These are phyloP conservation scores for Cichorium intybus DNA, from an alignment of 140 eudicot genomes.

Conservation along the genomic window DNA sequence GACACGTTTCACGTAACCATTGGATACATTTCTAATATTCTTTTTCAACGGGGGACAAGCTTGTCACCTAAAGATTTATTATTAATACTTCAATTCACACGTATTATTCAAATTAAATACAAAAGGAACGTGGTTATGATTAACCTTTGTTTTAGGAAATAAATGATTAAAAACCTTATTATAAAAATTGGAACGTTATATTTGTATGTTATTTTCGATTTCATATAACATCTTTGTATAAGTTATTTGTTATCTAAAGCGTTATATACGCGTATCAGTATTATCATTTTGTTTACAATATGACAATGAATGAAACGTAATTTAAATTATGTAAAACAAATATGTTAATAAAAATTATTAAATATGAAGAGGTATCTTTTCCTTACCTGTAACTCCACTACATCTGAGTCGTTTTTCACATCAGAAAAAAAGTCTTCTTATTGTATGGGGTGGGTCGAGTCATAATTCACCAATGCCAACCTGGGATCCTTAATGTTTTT, in stretches of 20 bases:
- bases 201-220: neutral
- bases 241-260: conserved; percentile 13
- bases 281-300: conserved; percentile 23
- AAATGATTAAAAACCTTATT: neutral
- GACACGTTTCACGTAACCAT: conserved; percentile 20
- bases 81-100: neutral
- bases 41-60: conserved; percentile 20
- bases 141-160: neutral
- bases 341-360: conserved; percentile 20
- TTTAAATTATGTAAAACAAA: conserved; percentile 10
- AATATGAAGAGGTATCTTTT: conserved; percentile 41
- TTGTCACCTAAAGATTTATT: conserved; percentile 19
- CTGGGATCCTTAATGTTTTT: conserved; percentile 62
- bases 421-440: conserved; percentile 18
- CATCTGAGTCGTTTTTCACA: conserved; percentile 32
- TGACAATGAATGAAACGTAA: conserved; percentile 22
- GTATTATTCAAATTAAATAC: neutral
- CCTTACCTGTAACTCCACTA: conserved; percentile 55
- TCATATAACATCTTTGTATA: neutral
- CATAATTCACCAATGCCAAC: conserved; percentile 76
- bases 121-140: neutral
- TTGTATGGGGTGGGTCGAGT: conserved; percentile 63
- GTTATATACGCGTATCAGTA: conserved; percentile 30
- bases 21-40: neutral
- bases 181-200: neutral